Evolutionary conservation across 805 yeast species (phyloP).

Genomic region (Jamesozyma jinghongensis): DNA sequence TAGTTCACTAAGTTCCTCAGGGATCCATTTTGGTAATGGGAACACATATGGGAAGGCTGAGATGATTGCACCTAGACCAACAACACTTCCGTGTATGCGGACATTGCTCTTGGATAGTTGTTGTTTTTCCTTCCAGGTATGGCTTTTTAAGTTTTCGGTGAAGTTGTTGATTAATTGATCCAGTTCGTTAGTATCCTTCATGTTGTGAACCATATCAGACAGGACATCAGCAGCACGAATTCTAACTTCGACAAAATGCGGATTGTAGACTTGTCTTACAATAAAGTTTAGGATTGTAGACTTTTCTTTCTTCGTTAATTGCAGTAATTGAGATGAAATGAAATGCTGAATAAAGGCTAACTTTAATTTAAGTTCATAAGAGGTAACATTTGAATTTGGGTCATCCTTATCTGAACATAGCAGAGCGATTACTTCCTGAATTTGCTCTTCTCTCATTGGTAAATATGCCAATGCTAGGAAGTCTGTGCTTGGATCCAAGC

Average conservation of each 20-base stretch:
- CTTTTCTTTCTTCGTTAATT: slow-evolving; percentile 42
- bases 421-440: slow-evolving; percentile 1
- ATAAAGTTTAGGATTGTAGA: slow-evolving; percentile 42
- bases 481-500: slow-evolving; percentile 43
- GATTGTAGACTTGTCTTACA: slow-evolving; percentile 42
- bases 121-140: slow-evolving; percentile 26
- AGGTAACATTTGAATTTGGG: slow-evolving; percentile 22
- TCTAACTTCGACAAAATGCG: slow-evolving; percentile 64
- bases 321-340: slow-evolving; percentile 59
- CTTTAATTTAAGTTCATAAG: slow-evolving; percentile 61
- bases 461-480: slow-evolving; percentile 41
- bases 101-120: slow-evolving; percentile 35
- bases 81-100: slow-evolving; percentile 70
- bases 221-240: slow-evolving; percentile 64
- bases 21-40: slow-evolving; percentile 91
- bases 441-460: slow-evolving; percentile 31
- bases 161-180: slow-evolving; percentile 37
- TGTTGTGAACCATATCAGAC: slow-evolving; percentile 71
- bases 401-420: neutral
- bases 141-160: slow-evolving; percentile 22
- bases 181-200: slow-evolving; percentile 35
- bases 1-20: slow-evolving; percentile 55
- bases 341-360: slow-evolving; percentile 65
- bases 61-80: slow-evolving; percentile 82
- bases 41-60: slow-evolving; percentile 85